Base-by-base conservation (phyloP, 768 basidiomycete species). In the Termitomyces sp. region DNA sequence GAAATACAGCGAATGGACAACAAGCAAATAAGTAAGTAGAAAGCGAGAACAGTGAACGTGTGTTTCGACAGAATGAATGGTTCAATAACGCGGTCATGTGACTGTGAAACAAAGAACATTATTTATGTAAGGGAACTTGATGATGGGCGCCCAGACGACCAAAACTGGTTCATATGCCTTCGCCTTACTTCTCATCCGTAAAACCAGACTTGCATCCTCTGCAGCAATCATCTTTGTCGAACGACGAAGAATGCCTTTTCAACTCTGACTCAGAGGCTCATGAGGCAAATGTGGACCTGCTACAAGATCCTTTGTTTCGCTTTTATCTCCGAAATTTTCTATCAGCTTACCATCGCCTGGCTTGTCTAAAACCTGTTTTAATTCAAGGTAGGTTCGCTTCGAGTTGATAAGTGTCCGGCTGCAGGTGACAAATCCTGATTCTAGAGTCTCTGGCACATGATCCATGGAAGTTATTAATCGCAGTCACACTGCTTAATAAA, bases 401-500 rank as follows among this genome's bases (percentile, higher is more conserved):
- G 12, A 24, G 13, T 56, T 14, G 32, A 22, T 10, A n/a, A 37
- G 13, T 6, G 39, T 27, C 50, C 24, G 36, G 36, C 36, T 36
- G 39, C 8, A 41, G 22, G 24, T 51, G 32, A 32, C 29, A 53
- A 54, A 37, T 31, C 20, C n/a, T 32, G 26, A 12, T 5, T 50
- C n/a, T 55, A 87, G 84, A 86, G 63, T 66, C 64, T 46, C 71
- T 88, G 24, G 74, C 78, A 0, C 67, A 77, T 20, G 76, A 85
- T 61, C 84, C 86, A 6, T 90, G 88, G 86, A 87, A 83, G 67
- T 67, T 91, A 36, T 73, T 91, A 7, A 74, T 90, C 20, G 85
- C 84, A 1, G 82, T 82, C 6, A 84, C 79, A 36, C 72, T 91
- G 5, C 78, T 91, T 20, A 91, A 92, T 64, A 85, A 86, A 65